These are phyloP conservation scores for Salix udensis DNA, from an alignment of 345 rosid species.

Conservation along the genomic window DNA sequence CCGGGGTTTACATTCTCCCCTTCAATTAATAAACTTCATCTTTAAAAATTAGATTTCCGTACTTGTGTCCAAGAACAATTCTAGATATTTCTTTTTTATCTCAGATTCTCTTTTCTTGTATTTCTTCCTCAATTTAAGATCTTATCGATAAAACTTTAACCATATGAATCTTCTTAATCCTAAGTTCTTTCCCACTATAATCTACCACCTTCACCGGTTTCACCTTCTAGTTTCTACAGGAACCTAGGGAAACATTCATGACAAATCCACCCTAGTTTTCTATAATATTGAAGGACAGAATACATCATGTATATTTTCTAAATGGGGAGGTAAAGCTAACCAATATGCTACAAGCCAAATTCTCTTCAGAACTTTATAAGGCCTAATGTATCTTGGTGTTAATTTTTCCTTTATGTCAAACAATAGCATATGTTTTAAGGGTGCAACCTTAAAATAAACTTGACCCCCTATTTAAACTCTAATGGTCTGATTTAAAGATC, in stretches of 20 bases:
- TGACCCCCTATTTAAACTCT: too few relatives aligned
- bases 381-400: neutral
- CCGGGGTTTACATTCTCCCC: too few relatives aligned
- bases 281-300: neutral
- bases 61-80: too few relatives aligned
- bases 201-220: neutral
- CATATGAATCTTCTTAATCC: neutral
- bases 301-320: neutral
- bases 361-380: neutral
- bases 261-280: too few relatives aligned
- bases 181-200: neutral
- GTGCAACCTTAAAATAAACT: too few relatives aligned
- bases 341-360: neutral
- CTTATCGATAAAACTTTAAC: neutral
- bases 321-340: neutral
- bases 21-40: too few relatives aligned
- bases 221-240: neutral
- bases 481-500: too few relatives aligned
- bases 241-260: too few relatives aligned
- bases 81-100: too few relatives aligned
- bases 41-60: too few relatives aligned
- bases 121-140: neutral
- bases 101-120: neutral
- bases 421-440: neutral
- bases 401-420: neutral